A percentile compares a stretch with the other conserved stretches of the same genome.
Evolutionary conservation across 441 rosid species (phyloP).

Genomic region (Gossypium schwendimanii): DNA sequence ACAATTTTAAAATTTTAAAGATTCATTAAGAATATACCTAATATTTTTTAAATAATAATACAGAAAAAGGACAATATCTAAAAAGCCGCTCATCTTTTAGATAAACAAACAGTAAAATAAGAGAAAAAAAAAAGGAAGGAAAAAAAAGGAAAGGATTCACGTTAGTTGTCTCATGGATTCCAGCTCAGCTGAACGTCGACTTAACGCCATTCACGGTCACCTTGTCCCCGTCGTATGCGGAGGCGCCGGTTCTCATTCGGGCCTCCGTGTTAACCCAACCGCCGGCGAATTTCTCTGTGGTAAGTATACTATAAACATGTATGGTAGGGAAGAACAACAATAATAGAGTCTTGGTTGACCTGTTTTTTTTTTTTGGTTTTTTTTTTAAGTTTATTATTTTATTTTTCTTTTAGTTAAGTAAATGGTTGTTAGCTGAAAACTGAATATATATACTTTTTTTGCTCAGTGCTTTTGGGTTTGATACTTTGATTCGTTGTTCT

Average conservation of each 20-base stretch:
- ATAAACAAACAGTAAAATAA: constrained; percentile 21
- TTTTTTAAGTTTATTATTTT: too few relatives aligned
- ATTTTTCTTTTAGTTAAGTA: background rate
- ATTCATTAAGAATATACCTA: too few relatives aligned
- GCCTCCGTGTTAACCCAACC: constrained; percentile 47
- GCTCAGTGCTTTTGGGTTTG: background rate
- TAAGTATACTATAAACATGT: constrained; percentile 14
- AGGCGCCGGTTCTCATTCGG: constrained; percentile 32
- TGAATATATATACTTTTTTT: too few relatives aligned
- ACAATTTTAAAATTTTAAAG: too few relatives aligned
- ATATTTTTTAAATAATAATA: background rate
- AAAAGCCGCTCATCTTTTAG: too few relatives aligned
- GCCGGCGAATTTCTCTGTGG: constrained; percentile 78
- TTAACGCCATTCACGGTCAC: constrained; percentile 61
- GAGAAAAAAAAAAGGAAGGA: background rate
- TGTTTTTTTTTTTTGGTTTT: background rate
- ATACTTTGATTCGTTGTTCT: background rate
- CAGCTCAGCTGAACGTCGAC: constrained; percentile 63
- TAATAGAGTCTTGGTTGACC: background rate
- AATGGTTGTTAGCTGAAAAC: background rate
- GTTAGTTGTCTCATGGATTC: constrained; percentile 32
- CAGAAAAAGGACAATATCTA: too few relatives aligned
- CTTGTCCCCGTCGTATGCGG: constrained; percentile 19
- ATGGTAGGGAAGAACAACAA: background rate
- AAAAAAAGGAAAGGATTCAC: constrained; percentile 3